These are phyloP conservation scores for Penicillium riverlandense DNA, from an alignment of 495 filamentous ascomycete genomes.

Conservation along the genomic window DNA sequence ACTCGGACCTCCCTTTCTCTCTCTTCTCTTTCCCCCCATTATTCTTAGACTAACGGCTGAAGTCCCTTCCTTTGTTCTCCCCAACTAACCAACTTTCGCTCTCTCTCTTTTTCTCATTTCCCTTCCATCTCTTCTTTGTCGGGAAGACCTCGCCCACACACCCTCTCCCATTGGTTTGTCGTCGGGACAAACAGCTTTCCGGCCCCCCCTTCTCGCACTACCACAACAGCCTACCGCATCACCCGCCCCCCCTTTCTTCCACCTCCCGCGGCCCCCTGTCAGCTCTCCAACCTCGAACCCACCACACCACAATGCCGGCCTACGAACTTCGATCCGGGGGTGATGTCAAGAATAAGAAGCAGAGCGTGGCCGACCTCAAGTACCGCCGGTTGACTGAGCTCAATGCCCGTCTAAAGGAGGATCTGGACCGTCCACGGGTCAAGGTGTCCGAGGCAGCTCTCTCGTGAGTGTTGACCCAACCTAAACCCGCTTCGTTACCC, in stretches of 20 bases:
- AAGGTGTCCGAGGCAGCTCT: slow-evolving; percentile 90
- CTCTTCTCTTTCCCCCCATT: neutral
- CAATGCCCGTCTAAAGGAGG: slow-evolving; percentile 88
- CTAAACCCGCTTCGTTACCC: slow-evolving; percentile 2
- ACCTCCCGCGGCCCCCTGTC: slow-evolving; percentile 3
- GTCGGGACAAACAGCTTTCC: neutral
- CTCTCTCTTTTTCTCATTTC: slow-evolving; percentile 9
- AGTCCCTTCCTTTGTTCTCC: slow-evolving; percentile 13
- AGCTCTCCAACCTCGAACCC: neutral
- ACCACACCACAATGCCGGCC: slow-evolving; percentile 33
- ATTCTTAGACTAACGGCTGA: too few species aligned
- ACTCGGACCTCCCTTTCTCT: slow-evolving; percentile 7
- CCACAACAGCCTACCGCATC: neutral
- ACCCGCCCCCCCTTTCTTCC: slow-evolving; percentile 2
- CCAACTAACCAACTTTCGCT: slow-evolving; percentile 12
- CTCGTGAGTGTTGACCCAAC: slow-evolving; percentile 56
- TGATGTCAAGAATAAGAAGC: slow-evolving; percentile 91
- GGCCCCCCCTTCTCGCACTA: slow-evolving; percentile 4
- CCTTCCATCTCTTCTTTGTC: slow-evolving; percentile 3
- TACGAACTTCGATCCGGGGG: slow-evolving; percentile 53
- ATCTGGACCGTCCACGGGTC: slow-evolving; percentile 88
- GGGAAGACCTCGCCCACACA: too few species aligned
- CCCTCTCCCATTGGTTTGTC: too few species aligned
- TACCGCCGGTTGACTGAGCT: slow-evolving; percentile 91
- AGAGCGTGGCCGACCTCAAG: slow-evolving; percentile 98